Conservation (phyloP, 768 basidiomycete species). For the Russula olivacea region DNA sequence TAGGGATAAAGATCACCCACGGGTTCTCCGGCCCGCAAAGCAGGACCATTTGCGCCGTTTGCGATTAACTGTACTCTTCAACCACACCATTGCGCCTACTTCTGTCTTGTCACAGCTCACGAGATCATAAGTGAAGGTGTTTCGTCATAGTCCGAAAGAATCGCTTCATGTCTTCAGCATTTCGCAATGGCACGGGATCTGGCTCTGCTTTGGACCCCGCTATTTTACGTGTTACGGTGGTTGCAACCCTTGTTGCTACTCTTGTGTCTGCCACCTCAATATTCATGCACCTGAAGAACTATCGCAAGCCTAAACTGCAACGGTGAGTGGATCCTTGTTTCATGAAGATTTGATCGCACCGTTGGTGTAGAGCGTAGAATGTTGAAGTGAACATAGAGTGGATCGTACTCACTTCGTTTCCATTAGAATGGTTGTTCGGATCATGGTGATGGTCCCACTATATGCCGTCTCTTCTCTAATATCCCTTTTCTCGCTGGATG, state of each 20-base stretch:
- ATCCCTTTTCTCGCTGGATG: constrained; percentile 88
- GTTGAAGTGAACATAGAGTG: too few relatives aligned
- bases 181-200: constrained; percentile 39
- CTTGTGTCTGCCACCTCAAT: constrained; percentile 69
- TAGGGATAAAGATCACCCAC: too few relatives aligned
- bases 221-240: constrained; percentile 56
- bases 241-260: constrained; percentile 65
- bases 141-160: neutral
- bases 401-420: constrained; percentile 6
- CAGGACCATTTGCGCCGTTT: too few relatives aligned
- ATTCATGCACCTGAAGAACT: constrained; percentile 77
- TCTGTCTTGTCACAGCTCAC: neutral
- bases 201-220: constrained; percentile 42
- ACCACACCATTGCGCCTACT: neutral
- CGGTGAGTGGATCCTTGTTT: constrained; percentile 41
- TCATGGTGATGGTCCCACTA: constrained; percentile 95
- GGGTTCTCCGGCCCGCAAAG: too few relatives aligned
- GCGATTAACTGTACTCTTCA: too few relatives aligned
- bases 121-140: neutral
- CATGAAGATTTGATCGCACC: too few relatives aligned
- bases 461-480: constrained; percentile 90
- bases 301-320: constrained; percentile 75
- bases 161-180: neutral
- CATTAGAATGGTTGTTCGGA: constrained; percentile 80
- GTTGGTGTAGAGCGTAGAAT: too few relatives aligned